Conservation (phyloP, 352 stramenopile genomes). For the Phytophthora cryptogea region DNA sequence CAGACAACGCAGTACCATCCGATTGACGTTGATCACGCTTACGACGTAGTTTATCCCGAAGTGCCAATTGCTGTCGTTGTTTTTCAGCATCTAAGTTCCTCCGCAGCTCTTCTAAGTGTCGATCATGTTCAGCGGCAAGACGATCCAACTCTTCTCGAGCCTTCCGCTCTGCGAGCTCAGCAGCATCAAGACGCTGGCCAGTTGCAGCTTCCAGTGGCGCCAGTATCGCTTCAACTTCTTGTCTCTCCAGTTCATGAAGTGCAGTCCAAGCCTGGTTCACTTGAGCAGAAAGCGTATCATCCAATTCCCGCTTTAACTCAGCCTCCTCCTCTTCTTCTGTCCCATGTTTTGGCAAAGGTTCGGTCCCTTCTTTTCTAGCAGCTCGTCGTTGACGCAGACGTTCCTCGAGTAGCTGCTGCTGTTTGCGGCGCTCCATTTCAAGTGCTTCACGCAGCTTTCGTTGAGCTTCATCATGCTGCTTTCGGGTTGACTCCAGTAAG, state of each 20-base stretch:
- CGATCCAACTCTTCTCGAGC: slow-evolving; percentile 36
- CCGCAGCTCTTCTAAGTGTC: slow-evolving; percentile 26
- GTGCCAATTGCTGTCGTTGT: slow-evolving; percentile 25
- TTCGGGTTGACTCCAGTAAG: slow-evolving; percentile 22
- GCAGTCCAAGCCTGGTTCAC: slow-evolving; percentile 20
- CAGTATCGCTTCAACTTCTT: slow-evolving; percentile 23
- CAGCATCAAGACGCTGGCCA: slow-evolving; percentile 16
- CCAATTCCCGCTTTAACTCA: slow-evolving; percentile 16
- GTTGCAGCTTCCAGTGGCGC: slow-evolving; percentile 18
- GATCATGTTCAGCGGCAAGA: slow-evolving; percentile 30
- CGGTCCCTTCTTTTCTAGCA: slow-evolving; percentile 12
- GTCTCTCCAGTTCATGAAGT: slow-evolving; percentile 10
- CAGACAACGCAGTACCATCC: slow-evolving; percentile 2
- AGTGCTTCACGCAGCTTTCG: slow-evolving; percentile 19
- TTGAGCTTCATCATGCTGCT: slow-evolving; percentile 23
- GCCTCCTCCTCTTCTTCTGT: slow-evolving; percentile 26
- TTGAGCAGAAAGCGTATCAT: slow-evolving; percentile 12
- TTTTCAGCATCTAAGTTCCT: slow-evolving; percentile 27
- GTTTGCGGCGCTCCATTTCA: slow-evolving; percentile 33
- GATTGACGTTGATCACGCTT: slow-evolving; percentile 25
- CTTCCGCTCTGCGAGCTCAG: slow-evolving; percentile 25
- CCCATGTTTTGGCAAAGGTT: slow-evolving; percentile 4
- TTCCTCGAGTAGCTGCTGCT: slow-evolving; percentile 35
- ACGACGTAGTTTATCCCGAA: slow-evolving; percentile 33
- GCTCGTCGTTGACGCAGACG: slow-evolving; percentile 30